A percentile compares a stretch with the other conserved stretches of the same genome.
phyloP scores from a whole-genome alignment of 1,284 basidiomycete species.

The Phenoliferia sp. region DNA sequence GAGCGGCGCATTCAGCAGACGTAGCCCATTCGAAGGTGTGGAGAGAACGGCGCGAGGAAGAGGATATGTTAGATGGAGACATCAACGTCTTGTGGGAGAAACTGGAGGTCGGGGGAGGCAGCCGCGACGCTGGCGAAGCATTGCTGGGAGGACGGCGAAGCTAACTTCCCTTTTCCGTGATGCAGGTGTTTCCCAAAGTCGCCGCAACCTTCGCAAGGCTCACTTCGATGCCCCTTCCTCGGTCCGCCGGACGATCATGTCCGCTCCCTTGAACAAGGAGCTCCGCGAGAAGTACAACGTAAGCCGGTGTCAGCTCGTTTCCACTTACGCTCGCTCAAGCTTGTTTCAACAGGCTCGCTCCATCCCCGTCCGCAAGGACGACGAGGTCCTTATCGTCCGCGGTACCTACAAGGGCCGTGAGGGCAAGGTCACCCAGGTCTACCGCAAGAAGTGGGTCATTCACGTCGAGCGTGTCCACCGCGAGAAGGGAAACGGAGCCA shows the following conservation, averaged over 20 bases:
- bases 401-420: slow-evolving; percentile 91
- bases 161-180: not conserved
- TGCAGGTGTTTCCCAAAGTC: slow-evolving; percentile 1
- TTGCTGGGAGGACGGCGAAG: not conserved
- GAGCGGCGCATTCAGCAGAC: no score
- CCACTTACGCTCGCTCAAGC: not conserved
- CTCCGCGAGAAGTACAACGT: slow-evolving; percentile 89
- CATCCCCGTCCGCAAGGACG: slow-evolving; percentile 94
- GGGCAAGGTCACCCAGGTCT: slow-evolving; percentile 70
- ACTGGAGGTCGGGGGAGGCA: not conserved
- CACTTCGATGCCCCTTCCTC: slow-evolving; percentile 86
- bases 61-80: not conserved
- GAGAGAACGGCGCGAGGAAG: no score
- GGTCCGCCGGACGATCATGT: slow-evolving; percentile 95
- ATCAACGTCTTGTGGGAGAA: not conserved
- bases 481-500: slow-evolving; percentile 96
- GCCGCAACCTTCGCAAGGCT: slow-evolving; percentile 94
- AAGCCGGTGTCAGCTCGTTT: slow-evolving; percentile 43
- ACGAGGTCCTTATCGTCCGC: slow-evolving; percentile 89
- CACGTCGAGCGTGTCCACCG: slow-evolving; percentile 97
- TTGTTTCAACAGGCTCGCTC: slow-evolving; percentile 64
- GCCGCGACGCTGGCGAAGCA: not conserved
- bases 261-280: slow-evolving; percentile 90
- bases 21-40: no score
- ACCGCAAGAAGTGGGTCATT: slow-evolving; percentile 97